phyloP scores from a whole-genome alignment of 192 early-diverging fungal genomes.

The Backusella australiensis region DNA sequence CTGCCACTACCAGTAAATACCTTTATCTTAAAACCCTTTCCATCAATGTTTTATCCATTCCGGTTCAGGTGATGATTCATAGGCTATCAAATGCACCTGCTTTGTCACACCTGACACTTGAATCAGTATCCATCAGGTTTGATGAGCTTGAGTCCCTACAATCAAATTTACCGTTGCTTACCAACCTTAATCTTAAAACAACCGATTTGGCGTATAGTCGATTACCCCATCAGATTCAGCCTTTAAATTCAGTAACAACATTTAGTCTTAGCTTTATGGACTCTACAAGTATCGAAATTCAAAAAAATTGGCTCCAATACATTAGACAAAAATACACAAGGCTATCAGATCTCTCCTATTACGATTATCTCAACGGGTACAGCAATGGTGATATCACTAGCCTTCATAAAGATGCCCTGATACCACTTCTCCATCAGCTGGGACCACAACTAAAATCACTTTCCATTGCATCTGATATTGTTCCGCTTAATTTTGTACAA shows the following conservation, averaged over 20 bases:
- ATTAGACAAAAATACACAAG: background rate
- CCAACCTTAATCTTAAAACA: background rate
- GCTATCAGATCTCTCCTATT: background rate
- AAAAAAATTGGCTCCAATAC: background rate
- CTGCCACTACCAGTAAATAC: background rate
- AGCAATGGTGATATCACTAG: background rate
- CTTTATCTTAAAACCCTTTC: constrained; percentile 1
- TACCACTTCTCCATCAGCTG: background rate
- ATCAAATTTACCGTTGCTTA: background rate
- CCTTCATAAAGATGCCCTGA: background rate
- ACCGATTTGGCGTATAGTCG: background rate
- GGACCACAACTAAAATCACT: background rate
- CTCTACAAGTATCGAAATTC: background rate
- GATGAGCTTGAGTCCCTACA: background rate
- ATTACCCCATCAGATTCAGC: background rate
- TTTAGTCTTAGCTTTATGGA: constrained; percentile 1
- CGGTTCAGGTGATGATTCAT: background rate
- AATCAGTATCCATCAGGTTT: background rate
- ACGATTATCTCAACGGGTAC: background rate
- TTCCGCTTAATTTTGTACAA: background rate
- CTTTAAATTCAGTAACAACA: background rate
- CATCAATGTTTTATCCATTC: background rate
- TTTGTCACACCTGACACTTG: background rate
- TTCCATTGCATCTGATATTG: background rate
- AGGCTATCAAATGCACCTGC: background rate